Evolutionary conservation across 768 basidiomycete genomes (phyloP).

Genomic region (Kwoniella bestiolae): DNA sequence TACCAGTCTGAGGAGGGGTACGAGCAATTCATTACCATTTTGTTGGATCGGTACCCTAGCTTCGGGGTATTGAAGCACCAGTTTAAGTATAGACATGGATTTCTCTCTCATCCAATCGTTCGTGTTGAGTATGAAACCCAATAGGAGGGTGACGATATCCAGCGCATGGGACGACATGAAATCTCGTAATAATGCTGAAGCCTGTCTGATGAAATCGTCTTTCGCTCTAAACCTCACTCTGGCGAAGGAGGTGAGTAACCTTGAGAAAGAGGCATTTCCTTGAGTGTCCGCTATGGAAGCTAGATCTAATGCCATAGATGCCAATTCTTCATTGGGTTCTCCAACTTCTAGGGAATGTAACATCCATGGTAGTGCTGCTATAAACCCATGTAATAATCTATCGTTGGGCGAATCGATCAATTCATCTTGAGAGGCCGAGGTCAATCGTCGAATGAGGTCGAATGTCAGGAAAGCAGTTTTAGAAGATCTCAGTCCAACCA

Average conservation of each 20-base stretch:
- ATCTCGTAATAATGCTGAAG: conserved; percentile 80
- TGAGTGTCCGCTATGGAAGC: conserved; percentile 72
- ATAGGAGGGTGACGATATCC: conserved; percentile 79
- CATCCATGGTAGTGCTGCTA: conserved; percentile 84
- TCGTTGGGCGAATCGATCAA: conserved; percentile 67
- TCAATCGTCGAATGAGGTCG: conserved; percentile 68
- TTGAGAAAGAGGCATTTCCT: conserved; percentile 75
- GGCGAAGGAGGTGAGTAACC: conserved; percentile 87
- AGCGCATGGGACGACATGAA: conserved; percentile 73
- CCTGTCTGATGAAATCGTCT: conserved; percentile 91
- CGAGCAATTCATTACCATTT: conserved; percentile 82
- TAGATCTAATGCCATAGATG: conserved; percentile 74
- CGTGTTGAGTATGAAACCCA: conserved; percentile 81
- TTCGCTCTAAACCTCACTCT: conserved; percentile 85
- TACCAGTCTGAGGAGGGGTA: conserved; percentile 86
- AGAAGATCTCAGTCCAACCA: conserved; percentile 80
- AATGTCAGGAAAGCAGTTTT: conserved; percentile 70
- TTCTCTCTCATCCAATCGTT: conserved; percentile 81
- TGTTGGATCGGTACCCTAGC: conserved; percentile 72
- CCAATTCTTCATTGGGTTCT: conserved; percentile 65
- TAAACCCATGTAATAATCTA: conserved; percentile 60
- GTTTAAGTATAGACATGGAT: conserved; percentile 83
- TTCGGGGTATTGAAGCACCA: conserved; percentile 83
- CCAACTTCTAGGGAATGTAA: conserved; percentile 76
- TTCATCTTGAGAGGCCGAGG: conserved; percentile 66